phyloP scores from a whole-genome alignment of 2,329 filamentous ascomycete species.

The Ustulina deusta region DNA sequence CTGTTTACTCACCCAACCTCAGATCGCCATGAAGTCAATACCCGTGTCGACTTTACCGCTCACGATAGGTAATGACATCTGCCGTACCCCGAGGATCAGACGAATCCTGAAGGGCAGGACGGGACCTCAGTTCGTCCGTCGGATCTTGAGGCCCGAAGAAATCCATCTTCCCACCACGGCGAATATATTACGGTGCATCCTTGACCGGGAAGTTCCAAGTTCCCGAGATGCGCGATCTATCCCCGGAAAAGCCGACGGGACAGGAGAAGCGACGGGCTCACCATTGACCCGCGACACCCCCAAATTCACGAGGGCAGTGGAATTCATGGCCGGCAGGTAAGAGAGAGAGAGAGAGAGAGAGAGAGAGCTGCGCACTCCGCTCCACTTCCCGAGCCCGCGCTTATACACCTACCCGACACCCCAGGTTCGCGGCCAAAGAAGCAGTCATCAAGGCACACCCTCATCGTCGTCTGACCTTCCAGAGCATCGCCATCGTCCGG shows the following conservation, averaged over 20 bases:
- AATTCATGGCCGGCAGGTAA: conserved; percentile 61
- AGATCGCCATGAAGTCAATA: conserved; percentile 28
- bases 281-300: conserved; percentile 24
- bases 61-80: conserved; percentile 83
- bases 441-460: conserved; percentile 79
- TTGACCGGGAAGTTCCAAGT: conserved; percentile 11
- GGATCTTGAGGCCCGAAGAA: conserved; percentile 61
- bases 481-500: conserved; percentile 62
- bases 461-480: conserved; percentile 68
- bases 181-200: conserved; percentile 34
- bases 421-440: conserved; percentile 78
- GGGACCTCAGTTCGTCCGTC: conserved; percentile 60
- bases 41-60: too few relatives aligned
- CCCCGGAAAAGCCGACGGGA: too few relatives aligned
- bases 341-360: too few relatives aligned
- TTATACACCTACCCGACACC: not conserved
- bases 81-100: conserved; percentile 74
- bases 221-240: conserved; percentile 28
- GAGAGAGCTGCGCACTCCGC: too few relatives aligned
- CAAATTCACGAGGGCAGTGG: conserved; percentile 53
- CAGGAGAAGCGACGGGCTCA: too few relatives aligned
- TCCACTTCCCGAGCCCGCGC: not conserved
- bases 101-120: conserved; percentile 63
- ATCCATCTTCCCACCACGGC: conserved; percentile 37
- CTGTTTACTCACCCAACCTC: not conserved